phyloP scores from a whole-genome alignment of 2,329 filamentous ascomycete genomes.

The Teratosphaeria gauchensis region DNA sequence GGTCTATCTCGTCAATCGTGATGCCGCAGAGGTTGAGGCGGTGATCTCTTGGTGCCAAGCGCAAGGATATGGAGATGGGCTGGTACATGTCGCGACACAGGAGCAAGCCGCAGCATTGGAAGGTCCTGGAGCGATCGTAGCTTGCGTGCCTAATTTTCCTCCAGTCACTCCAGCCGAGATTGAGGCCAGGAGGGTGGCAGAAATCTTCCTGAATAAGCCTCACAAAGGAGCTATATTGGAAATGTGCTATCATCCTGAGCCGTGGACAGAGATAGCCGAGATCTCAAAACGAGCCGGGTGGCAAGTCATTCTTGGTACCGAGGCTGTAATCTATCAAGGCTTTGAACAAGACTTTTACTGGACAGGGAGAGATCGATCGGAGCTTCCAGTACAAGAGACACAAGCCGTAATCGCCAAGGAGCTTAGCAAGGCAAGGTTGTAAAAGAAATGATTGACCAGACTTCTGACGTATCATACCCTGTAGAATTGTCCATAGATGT shows the following conservation, averaged over 20 bases:
- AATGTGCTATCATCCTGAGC: constrained; percentile 73
- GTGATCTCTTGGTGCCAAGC: constrained; percentile 55
- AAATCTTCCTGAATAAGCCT: constrained; percentile 39
- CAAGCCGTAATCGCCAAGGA: constrained; percentile 26
- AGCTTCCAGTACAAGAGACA: constrained; percentile 51
- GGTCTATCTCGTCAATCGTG: constrained; percentile 71
- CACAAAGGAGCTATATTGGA: constrained; percentile 62
- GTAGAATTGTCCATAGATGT: background rate
- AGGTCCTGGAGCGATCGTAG: constrained; percentile 57
- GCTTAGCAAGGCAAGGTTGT: constrained; percentile 5
- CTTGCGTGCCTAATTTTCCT: constrained; percentile 68
- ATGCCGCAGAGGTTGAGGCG: constrained; percentile 54
- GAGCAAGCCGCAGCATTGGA: constrained; percentile 51
- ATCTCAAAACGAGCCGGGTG: constrained; percentile 54
- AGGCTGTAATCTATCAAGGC: constrained; percentile 69
- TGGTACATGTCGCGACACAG: constrained; percentile 53
- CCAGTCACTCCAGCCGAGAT: constrained; percentile 56
- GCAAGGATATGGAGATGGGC: constrained; percentile 49
- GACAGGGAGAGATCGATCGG: constrained; percentile 51
- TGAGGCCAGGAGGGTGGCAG: constrained; percentile 47
- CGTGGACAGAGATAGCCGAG: constrained; percentile 56
- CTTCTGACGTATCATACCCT: background rate
- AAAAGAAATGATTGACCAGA: background rate
- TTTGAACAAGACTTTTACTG: constrained; percentile 53
- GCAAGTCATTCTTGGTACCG: constrained; percentile 66